A percentile compares a stretch with the other conserved stretches of the same genome.
These are phyloP conservation scores for Talaromyces marneffei DNA, from an alignment of 2,329 filamentous ascomycete species.

Conservation along the genomic window DNA sequence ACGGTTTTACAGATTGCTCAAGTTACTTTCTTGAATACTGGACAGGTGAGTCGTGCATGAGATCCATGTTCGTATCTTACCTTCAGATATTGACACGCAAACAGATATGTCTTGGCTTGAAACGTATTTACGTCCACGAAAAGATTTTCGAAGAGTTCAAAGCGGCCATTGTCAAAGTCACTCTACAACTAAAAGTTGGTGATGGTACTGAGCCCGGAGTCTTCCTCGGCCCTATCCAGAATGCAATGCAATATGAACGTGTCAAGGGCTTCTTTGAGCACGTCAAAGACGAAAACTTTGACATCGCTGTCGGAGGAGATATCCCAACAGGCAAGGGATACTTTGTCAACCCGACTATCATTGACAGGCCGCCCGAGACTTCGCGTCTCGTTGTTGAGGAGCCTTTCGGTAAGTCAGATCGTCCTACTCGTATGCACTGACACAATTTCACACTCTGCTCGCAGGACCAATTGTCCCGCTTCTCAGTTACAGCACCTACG, in stretches of 20 bases:
- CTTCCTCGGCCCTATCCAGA: conserved; percentile 52
- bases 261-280: conserved; percentile 52
- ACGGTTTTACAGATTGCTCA: neutral
- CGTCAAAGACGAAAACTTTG: conserved; percentile 47
- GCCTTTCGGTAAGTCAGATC: conserved; percentile 44
- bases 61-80: neutral
- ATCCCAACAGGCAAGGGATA: conserved; percentile 38
- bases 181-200: conserved; percentile 33
- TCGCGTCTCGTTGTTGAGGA: conserved; percentile 50
- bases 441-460: neutral
- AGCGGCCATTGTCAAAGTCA: conserved; percentile 35
- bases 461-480: conserved; percentile 55
- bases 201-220: neutral
- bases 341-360: conserved; percentile 52
- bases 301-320: conserved; percentile 46
- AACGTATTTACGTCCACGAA: conserved; percentile 58
- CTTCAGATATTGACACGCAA: neutral
- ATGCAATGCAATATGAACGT: conserved; percentile 55
- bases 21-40: neutral
- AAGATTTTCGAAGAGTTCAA: conserved; percentile 55
- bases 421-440: neutral
- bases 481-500: conserved; percentile 49
- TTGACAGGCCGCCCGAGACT: conserved; percentile 49
- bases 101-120: conserved; percentile 50
- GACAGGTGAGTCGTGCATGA: neutral